Percentiles rank a stretch among this genome's conserved stretches.
These are phyloP conservation scores for Rachicladosporium sp. DNA, from an alignment of 2,329 filamentous ascomycete species.

Conservation along the genomic window DNA sequence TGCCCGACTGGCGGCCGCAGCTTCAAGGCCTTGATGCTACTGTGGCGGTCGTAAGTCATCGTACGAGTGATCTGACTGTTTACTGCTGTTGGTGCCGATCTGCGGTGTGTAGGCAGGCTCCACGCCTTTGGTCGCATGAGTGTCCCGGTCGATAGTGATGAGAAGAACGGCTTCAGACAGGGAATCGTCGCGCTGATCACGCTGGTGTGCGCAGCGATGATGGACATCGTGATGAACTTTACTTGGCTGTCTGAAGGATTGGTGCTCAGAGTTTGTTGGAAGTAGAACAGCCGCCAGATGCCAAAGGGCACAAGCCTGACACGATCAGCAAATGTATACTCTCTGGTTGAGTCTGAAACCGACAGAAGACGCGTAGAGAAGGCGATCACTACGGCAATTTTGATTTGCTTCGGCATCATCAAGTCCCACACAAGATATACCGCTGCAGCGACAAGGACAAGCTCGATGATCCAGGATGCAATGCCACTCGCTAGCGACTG, in stretches of 20 bases:
- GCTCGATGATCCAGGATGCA: slow-evolving; percentile 12
- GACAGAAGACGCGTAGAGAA: slow-evolving; percentile 15
- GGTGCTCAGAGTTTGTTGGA: background rate
- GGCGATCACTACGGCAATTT: slow-evolving; percentile 12
- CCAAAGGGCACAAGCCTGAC: too few species aligned
- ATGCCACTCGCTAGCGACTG: slow-evolving; percentile 11
- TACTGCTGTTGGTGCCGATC: too few species aligned
- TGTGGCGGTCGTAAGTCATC: background rate
- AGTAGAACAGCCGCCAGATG: too few species aligned
- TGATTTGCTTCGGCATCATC: slow-evolving; percentile 14
- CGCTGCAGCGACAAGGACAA: slow-evolving; percentile 11
- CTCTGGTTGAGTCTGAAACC: too few species aligned
- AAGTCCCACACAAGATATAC: slow-evolving; percentile 15
- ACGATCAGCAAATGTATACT: too few species aligned
- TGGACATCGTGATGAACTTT: slow-evolving; percentile 11
- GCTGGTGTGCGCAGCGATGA: slow-evolving; percentile 16
- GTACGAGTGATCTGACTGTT: background rate
- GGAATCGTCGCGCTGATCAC: slow-evolving; percentile 19
- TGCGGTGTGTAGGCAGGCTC: slow-evolving; percentile 2
- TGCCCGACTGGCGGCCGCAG: slow-evolving; percentile 2
- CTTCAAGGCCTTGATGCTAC: slow-evolving; percentile 1
- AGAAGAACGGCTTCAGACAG: slow-evolving; percentile 20
- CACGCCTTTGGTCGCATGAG: background rate
- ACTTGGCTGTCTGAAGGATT: slow-evolving; percentile 9
- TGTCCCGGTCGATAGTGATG: slow-evolving; percentile 7